These are phyloP conservation scores for Manihot esculenta DNA, from an alignment of 441 rosid species.

Conservation along the genomic window DNA sequence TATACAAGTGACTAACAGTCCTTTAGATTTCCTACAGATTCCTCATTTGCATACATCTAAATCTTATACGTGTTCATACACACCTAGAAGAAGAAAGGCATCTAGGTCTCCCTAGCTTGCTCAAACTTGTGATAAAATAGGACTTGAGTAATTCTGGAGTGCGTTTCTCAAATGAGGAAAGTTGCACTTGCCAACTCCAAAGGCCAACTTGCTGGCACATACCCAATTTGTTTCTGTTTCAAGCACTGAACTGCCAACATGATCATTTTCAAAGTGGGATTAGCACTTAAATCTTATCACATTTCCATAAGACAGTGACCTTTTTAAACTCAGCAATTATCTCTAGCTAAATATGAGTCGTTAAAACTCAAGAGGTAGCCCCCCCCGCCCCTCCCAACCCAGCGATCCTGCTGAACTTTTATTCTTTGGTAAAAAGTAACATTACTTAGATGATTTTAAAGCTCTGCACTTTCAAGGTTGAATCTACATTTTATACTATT, in stretches of 20 bases:
- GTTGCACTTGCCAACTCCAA: no score
- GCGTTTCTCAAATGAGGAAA: no score
- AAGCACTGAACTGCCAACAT: background rate
- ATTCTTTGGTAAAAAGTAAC: background rate
- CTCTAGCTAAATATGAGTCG: no score
- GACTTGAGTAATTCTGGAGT: background rate
- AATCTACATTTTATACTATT: background rate
- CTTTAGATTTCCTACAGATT: background rate
- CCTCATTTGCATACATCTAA: background rate
- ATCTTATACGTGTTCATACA: background rate
- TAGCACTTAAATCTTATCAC: background rate
- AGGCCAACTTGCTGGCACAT: background rate
- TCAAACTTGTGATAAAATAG: background rate
- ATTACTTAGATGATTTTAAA: background rate
- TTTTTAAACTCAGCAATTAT: no score
- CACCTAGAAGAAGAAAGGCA: no score
- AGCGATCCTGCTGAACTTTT: background rate
- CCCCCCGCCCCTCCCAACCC: background rate
- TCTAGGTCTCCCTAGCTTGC: background rate
- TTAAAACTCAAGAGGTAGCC: background rate
- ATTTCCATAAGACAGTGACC: background rate
- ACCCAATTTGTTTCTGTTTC: background rate
- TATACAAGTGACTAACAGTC: no score
- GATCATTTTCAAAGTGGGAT: background rate
- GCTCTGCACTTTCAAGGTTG: background rate